These are phyloP conservation scores for Tylopilus vinaceipallidus DNA, from an alignment of 768 basidiomycete genomes.

Conservation along the genomic window DNA sequence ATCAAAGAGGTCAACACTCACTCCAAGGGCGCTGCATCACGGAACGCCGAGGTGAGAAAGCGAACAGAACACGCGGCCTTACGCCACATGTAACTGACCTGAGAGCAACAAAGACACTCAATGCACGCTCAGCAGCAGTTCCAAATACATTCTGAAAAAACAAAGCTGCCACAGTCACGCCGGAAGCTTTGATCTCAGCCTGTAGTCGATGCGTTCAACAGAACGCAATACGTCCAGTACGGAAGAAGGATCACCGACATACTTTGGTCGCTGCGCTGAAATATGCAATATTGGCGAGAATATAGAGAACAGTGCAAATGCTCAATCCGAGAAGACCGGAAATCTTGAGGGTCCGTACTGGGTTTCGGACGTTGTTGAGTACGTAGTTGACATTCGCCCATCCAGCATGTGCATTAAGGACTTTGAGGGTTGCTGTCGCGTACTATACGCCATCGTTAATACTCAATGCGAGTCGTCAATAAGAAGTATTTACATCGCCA, in stretches of 20 bases:
- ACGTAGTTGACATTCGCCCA: conserved; percentile 62
- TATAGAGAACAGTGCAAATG: conserved; percentile 50
- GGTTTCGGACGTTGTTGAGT: conserved; percentile 44
- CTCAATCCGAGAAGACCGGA: conserved; percentile 57
- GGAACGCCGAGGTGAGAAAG: neutral
- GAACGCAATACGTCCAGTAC: neutral
- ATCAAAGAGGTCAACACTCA: conserved; percentile 10
- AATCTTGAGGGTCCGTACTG: conserved; percentile 59
- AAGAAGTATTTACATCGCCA: conserved; percentile 37
- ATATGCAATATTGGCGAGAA: conserved; percentile 58
- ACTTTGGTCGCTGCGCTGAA: conserved; percentile 39
- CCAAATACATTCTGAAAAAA: conserved; percentile 64
- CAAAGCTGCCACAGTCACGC: conserved; percentile 55
- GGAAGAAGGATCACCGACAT: too few relatives aligned
- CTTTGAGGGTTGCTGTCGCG: conserved; percentile 59
- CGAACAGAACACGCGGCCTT: neutral
- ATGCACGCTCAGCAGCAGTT: conserved; percentile 45
- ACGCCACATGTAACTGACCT: conserved; percentile 35
- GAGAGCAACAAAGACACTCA: conserved; percentile 57
- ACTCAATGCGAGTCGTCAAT: neutral
- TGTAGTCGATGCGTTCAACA: conserved; percentile 11
- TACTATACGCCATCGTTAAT: conserved; percentile 37
- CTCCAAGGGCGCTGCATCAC: conserved; percentile 35
- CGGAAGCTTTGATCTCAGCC: conserved; percentile 45
- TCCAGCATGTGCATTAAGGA: conserved; percentile 46